Base-by-base conservation (phyloP, 768 basidiomycete genomes). In the Panaeolus papilionaceus region DNA sequence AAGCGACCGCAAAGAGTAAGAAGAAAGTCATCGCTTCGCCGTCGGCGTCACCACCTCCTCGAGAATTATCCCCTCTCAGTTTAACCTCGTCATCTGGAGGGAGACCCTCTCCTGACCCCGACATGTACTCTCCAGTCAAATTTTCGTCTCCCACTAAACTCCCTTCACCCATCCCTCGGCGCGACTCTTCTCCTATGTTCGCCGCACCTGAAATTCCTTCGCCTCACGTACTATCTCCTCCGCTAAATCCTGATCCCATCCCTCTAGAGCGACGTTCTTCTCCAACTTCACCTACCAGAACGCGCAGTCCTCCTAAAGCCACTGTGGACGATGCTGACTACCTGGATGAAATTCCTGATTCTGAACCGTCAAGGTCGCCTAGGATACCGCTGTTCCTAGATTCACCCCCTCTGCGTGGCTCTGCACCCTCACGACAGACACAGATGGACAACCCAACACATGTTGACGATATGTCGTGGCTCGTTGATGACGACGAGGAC, bases 401-500 rank as follows among this genome's bases (percentile, higher is more conserved):
- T 37, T 58, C 54, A 16, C 33, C 54, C 9, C 54, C 54, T 58
- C 54, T 58, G 14, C 54, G 54, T 58, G 54, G 3, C 4, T 23
- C 58, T 61, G 38, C 67, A 62, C 65, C 61, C 47, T 45, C 37
- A 62, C 38, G 10, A 23, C 63, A 51, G 28, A 42, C 61, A 12
- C 64, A 37, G 40, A 61, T 49, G 51, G 42, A n/a, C 11, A 14
- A 68, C 64, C 18, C 61, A 39, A 51, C 5, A 12, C 45, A 39
- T 49, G 74, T 80, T 42, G 75, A 82, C 61, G 82, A 82, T 71
- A 88, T 92, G 78, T 84, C 86, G 2, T 92, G 90, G 90, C 78
- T 92, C 23, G 75, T 92, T 10, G 89, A 86, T 44, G 82, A 88
- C 28, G 89, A 88, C 66, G 89, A 91, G 63, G 89, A 90, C 63